phyloP scores from a whole-genome alignment of 1,284 basidiomycete genomes.

The Trichosporon coremiiforme region DNA sequence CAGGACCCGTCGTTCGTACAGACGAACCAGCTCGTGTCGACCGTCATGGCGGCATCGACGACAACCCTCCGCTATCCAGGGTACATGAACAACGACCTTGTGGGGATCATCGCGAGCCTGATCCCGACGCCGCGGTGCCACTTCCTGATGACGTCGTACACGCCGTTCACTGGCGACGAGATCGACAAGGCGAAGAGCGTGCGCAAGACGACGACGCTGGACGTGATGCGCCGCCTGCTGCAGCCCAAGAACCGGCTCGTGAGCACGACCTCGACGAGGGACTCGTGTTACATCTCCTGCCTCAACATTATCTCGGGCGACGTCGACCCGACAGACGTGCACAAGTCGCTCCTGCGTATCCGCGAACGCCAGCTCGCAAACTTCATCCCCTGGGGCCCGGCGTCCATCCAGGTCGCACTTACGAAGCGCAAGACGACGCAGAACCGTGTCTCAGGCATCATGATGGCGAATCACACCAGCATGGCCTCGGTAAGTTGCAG shows the following conservation, averaged over 20 bases:
- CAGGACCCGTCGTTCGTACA: slow-evolving; percentile 92
- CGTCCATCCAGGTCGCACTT: slow-evolving; percentile 95
- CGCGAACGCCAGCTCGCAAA: slow-evolving; percentile 94
- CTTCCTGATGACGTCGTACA: slow-evolving; percentile 99
- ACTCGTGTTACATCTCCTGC: slow-evolving; percentile 94
- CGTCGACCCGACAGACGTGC: slow-evolving; percentile 96
- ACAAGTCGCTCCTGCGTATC: slow-evolving; percentile 94
- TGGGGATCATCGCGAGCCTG: slow-evolving; percentile 93
- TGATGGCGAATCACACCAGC: slow-evolving; percentile 98
- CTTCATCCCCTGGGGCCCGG: slow-evolving; percentile 99
- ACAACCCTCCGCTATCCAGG: slow-evolving; percentile 96
- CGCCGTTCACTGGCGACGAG: slow-evolving; percentile 94
- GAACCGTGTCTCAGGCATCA: slow-evolving; percentile 95
- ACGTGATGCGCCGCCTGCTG: slow-evolving; percentile 96
- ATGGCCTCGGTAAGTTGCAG: slow-evolving; percentile 80
- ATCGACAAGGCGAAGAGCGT: slow-evolving; percentile 89
- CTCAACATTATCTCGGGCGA: slow-evolving; percentile 99
- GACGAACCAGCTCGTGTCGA: slow-evolving; percentile 83
- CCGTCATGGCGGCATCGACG: slow-evolving; percentile 75
- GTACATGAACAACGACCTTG: slow-evolving; percentile 99
- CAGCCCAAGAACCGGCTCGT: slow-evolving; percentile 99
- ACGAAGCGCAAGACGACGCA: slow-evolving; percentile 86
- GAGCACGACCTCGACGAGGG: slow-evolving; percentile 86
- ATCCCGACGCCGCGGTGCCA: slow-evolving; percentile 99
- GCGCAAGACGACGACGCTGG: slow-evolving; percentile 89